Evolutionary conservation across 495 filamentous ascomycete genomes (phyloP).

Genomic region (Lasiosphaeriaceae sp.): DNA sequence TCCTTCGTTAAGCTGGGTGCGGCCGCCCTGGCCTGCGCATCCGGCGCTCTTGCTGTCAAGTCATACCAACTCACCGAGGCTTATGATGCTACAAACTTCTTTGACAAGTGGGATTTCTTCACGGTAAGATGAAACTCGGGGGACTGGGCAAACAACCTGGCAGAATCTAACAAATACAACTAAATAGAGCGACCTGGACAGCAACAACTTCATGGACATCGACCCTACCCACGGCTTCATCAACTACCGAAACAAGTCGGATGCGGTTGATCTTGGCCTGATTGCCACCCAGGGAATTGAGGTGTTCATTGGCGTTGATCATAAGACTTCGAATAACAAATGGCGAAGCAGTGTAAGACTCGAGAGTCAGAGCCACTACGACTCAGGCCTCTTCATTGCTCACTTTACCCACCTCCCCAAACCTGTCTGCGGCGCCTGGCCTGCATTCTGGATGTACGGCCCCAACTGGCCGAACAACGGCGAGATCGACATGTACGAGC

Average conservation of each 20-base stretch:
- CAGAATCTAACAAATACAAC: too few relatives aligned
- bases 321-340: conserved; percentile 17
- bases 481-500: conserved; percentile 89
- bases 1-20: conserved; percentile 39
- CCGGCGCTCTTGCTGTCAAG: conserved; percentile 24
- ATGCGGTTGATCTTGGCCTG: conserved; percentile 52
- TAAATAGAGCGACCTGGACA: not conserved
- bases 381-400: conserved; percentile 64
- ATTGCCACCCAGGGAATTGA: conserved; percentile 45
- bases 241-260: conserved; percentile 51
- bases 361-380: conserved; percentile 61
- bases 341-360: conserved; percentile 67
- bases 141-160: too few relatives aligned
- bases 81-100: conserved; percentile 50
- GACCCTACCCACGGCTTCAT: conserved; percentile 69
- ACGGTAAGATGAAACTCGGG: conserved; percentile 27
- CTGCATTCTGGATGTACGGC: conserved; percentile 68
- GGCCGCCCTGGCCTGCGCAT: conserved; percentile 34
- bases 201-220: conserved; percentile 16
- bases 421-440: conserved; percentile 58
- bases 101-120: conserved; percentile 49
- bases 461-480: conserved; percentile 71
- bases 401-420: conserved; percentile 71
- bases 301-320: conserved; percentile 49
- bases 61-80: conserved; percentile 39